Conservation (phyloP, 371 early-diverging fungal species). For the Zychaea mexicana region DNA sequence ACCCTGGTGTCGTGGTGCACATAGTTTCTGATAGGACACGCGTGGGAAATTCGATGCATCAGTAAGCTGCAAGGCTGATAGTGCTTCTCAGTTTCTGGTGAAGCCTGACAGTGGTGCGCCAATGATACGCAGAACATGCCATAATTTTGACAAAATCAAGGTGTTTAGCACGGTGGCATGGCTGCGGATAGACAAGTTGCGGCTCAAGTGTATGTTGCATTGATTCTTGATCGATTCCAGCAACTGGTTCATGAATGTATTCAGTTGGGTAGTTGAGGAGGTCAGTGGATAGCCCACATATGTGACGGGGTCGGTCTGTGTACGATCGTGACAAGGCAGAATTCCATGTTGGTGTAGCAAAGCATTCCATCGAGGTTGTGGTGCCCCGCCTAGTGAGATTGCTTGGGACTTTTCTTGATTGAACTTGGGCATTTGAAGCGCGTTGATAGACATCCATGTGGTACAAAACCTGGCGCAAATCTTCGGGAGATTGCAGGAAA, state of each 20-base stretch:
- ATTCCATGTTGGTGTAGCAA: background rate
- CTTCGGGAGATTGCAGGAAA: background rate
- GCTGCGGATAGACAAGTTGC: constrained; percentile 20
- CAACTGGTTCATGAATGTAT: constrained; percentile 4
- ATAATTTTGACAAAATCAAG: constrained; percentile 22
- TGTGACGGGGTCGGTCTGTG: background rate
- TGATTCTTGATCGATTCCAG: constrained; percentile 4
- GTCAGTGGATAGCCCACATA: background rate
- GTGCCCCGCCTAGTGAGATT: background rate
- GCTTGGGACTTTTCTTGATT: constrained; percentile 4
- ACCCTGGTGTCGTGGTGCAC: background rate
- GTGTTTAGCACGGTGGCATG: constrained; percentile 18
- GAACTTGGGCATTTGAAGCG: constrained; percentile 11
- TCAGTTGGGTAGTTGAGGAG: constrained; percentile 11
- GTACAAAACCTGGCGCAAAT: background rate
- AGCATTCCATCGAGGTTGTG: background rate
- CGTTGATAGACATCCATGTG: background rate
- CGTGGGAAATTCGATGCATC: constrained; percentile 10
- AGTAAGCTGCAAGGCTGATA: constrained; percentile 8
- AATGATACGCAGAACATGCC: constrained; percentile 26
- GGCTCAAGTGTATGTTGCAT: constrained; percentile 4
- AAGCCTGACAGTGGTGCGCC: background rate
- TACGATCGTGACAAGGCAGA: background rate
- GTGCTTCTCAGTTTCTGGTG: background rate
- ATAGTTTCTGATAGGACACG: background rate